phyloP scores from a whole-genome alignment of 768 basidiomycete genomes.

The Lactifluus piperatus region DNA sequence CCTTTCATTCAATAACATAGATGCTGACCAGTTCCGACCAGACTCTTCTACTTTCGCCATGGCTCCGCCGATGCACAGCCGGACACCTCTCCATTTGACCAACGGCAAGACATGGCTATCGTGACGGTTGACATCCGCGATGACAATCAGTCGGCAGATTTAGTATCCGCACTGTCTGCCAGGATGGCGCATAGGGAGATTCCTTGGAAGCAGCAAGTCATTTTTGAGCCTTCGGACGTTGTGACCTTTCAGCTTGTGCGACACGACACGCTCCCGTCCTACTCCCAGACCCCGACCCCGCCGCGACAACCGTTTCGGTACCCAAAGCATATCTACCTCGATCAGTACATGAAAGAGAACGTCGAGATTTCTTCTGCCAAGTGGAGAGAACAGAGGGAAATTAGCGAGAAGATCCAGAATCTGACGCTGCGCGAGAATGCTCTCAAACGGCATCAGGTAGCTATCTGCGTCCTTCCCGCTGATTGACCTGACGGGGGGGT shows the following conservation, averaged over 20 bases:
- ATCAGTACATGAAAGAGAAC: slow-evolving; percentile 60
- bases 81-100: slow-evolving; percentile 21
- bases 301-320: slow-evolving; percentile 37
- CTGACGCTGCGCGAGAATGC: slow-evolving; percentile 38
- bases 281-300: slow-evolving; percentile 14
- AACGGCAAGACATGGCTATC: slow-evolving; percentile 32
- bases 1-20: slow-evolving; percentile 12
- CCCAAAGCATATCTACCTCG: slow-evolving; percentile 60
- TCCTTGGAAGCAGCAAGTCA: slow-evolving; percentile 42
- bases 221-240: slow-evolving; percentile 53
- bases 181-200: slow-evolving; percentile 21
- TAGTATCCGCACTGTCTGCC: slow-evolving; percentile 37
- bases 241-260: slow-evolving; percentile 47
- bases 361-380: slow-evolving; percentile 34
- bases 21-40: slow-evolving; percentile 18
- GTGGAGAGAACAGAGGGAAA: slow-evolving; percentile 29
- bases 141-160: slow-evolving; percentile 43
- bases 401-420: slow-evolving; percentile 40
- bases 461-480: neutral
- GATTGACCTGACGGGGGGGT: neutral
- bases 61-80: slow-evolving; percentile 37
- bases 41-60: slow-evolving; percentile 50
- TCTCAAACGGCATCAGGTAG: slow-evolving; percentile 48
- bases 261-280: slow-evolving; percentile 21
- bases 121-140: slow-evolving; percentile 45